Evolutionary conservation across 2,329 filamentous ascomycete genomes (phyloP).

Genomic region (Fusarium nygamai): DNA sequence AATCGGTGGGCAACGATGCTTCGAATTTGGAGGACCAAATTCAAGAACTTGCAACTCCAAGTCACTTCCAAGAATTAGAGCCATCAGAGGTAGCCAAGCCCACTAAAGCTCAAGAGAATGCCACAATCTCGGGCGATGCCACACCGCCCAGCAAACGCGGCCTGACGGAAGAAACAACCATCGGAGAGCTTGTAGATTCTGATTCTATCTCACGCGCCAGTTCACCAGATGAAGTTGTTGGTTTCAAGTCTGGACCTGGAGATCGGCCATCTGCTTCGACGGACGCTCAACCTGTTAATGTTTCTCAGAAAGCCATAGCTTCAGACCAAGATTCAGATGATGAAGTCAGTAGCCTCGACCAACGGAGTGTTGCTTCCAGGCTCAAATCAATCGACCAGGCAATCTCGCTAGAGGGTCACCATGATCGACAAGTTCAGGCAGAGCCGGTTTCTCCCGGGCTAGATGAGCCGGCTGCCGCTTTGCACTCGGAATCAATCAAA

Average conservation of each 20-base stretch:
- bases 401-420: neutral
- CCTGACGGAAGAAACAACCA: neutral
- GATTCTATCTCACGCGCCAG: neutral
- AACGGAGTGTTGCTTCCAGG: neutral
- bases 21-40: neutral
- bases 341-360: neutral
- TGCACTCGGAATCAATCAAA: neutral
- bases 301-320: neutral
- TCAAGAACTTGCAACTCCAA: neutral
- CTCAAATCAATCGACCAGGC: neutral
- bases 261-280: neutral
- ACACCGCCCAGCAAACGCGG: neutral
- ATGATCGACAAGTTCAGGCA: neutral
- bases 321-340: conserved; percentile 1
- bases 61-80: neutral
- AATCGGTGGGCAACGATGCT: conserved; percentile 1
- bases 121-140: neutral
- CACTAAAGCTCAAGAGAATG: neutral
- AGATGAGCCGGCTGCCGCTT: neutral
- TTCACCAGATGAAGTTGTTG: conserved; percentile 1
- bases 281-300: neutral
- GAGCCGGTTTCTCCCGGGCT: neutral
- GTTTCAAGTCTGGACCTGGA: neutral
- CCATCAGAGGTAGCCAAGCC: neutral
- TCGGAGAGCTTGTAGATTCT: neutral